Conservation (phyloP, 257 asterid genomes). For the Lycium barbarum region DNA sequence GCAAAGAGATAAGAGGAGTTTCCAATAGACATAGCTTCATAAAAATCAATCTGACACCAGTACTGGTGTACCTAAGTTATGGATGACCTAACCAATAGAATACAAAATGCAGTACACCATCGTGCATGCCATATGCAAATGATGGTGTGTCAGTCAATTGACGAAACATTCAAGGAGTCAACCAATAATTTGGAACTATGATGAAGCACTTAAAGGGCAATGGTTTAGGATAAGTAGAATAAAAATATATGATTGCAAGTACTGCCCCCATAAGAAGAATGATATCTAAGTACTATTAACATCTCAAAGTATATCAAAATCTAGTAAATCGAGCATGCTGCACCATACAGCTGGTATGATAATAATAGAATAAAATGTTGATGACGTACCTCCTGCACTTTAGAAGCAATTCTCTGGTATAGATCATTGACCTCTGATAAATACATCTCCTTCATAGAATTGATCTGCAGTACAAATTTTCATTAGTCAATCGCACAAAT, state of each 20-base stretch:
- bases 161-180: neutral
- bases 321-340: neutral
- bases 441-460: constrained; percentile 76
- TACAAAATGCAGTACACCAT: neutral
- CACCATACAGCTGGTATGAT: constrained; percentile 19
- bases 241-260: constrained; percentile 21
- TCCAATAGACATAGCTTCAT: neutral
- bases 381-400: constrained; percentile 71
- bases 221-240: constrained; percentile 15
- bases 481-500: neutral
- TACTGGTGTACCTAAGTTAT: constrained; percentile 2
- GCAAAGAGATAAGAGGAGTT: constrained; percentile 20
- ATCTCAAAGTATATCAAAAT: neutral
- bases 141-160: neutral
- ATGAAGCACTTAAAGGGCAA: constrained; percentile 9
- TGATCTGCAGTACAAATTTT: constrained; percentile 65
- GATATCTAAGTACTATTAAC: neutral
- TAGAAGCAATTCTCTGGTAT: constrained; percentile 69
- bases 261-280: constrained; percentile 19
- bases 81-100: constrained; percentile 3
- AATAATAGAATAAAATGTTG: constrained; percentile 5
- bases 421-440: constrained; percentile 70
- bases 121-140: constrained; percentile 1
- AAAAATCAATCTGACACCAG: neutral
- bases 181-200: neutral